Percentiles rank a stretch among this genome's conserved stretches.
These are phyloP conservation scores for Exophiala viscosa DNA, from an alignment of 2,329 filamentous ascomycete genomes.

Conservation along the genomic window DNA sequence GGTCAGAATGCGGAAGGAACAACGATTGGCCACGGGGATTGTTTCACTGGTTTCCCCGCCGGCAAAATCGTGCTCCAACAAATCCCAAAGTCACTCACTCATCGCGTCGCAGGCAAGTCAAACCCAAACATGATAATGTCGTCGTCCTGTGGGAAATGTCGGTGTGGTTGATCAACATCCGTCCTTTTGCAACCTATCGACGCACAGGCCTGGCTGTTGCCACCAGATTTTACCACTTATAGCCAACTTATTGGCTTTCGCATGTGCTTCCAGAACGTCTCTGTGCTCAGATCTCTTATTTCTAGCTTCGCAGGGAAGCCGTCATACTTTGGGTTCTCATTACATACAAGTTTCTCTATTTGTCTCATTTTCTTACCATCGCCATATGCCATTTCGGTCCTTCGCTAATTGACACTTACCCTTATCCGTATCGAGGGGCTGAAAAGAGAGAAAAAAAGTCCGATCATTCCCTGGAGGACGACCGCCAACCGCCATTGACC, in stretches of 20 bases:
- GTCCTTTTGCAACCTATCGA: neutral
- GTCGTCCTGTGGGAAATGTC: slow-evolving; percentile 7
- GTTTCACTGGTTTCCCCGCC: too few relatives aligned
- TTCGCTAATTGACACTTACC: slow-evolving; percentile 8
- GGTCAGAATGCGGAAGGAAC: neutral
- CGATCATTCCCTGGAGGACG: slow-evolving; percentile 3
- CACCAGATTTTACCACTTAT: neutral
- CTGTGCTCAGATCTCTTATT: neutral
- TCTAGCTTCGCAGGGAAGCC: slow-evolving; percentile 13
- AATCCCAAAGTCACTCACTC: neutral
- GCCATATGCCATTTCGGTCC: slow-evolving; percentile 6
- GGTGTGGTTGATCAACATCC: slow-evolving; percentile 9
- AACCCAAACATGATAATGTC: slow-evolving; percentile 2
- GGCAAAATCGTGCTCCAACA: neutral
- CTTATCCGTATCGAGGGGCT: slow-evolving; percentile 3
- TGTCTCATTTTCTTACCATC: slow-evolving; percentile 3
- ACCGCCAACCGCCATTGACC: neutral
- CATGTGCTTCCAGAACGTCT: slow-evolving; percentile 3
- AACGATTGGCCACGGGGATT: slow-evolving; percentile 10
- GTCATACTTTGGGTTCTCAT: slow-evolving; percentile 22
- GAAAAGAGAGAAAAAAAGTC: neutral
- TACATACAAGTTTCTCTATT: slow-evolving; percentile 20
- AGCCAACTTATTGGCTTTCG: neutral
- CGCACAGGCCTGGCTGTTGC: neutral
- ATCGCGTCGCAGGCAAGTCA: neutral